phyloP scores from a whole-genome alignment of 768 basidiomycete genomes.

The Pleurotus giganteus region DNA sequence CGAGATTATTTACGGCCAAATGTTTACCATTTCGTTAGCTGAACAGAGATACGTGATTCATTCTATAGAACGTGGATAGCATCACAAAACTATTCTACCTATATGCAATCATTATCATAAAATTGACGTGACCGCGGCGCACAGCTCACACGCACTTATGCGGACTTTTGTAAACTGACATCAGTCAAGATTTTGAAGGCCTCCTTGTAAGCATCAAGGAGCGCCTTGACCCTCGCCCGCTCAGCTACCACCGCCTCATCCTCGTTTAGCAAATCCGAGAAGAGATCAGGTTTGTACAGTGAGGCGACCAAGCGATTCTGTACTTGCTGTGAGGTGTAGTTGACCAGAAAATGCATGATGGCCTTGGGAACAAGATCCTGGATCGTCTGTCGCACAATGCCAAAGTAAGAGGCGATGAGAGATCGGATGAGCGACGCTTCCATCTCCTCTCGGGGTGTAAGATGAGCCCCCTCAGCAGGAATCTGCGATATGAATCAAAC shows the following conservation, averaged over 20 bases:
- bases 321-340: conserved; percentile 93
- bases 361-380: conserved; percentile 97
- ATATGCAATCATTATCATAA: not conserved
- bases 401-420: conserved; percentile 93
- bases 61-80: no score
- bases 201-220: conserved; percentile 95
- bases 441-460: conserved; percentile 91
- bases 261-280: conserved; percentile 88
- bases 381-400: conserved; percentile 93
- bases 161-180: conserved; percentile 65
- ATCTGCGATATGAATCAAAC: conserved; percentile 35
- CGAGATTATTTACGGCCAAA: no score
- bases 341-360: conserved; percentile 97
- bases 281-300: conserved; percentile 93
- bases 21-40: not conserved
- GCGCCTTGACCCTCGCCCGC: conserved; percentile 86
- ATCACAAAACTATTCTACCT: not conserved
- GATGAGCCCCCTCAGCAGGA: conserved; percentile 56
- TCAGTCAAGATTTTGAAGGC: conserved; percentile 87
- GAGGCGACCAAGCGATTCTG: conserved; percentile 95
- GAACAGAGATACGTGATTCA: no score
- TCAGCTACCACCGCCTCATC: conserved; percentile 95
- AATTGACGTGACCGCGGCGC: not conserved
- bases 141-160: conserved; percentile 27
- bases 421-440: conserved; percentile 94